Evolutionary conservation across 805 yeast genomes (phyloP).

Genomic region (Ascoidea asiatica): DNA sequence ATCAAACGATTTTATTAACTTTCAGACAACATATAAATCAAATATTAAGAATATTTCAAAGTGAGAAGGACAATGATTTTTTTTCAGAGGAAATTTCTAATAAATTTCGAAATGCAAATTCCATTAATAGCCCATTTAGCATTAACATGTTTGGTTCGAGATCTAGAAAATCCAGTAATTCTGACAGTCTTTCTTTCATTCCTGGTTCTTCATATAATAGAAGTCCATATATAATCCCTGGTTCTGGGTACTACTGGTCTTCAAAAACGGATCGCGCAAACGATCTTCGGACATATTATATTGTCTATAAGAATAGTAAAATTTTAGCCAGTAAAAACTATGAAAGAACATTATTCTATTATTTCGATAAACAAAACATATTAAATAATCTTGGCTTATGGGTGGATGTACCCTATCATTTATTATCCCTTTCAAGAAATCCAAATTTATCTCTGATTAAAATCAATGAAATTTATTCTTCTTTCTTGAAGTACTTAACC

Average conservation of each 20-base stretch:
- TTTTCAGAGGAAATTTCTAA: slow-evolving; percentile 22
- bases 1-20: slow-evolving; percentile 30
- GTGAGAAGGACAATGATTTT: slow-evolving; percentile 26
- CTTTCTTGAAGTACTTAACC: neutral
- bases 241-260: slow-evolving; percentile 1
- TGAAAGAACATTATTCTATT: neutral
- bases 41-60: slow-evolving; percentile 25
- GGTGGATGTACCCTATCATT: neutral
- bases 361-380: neutral
- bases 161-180: neutral
- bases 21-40: slow-evolving; percentile 32
- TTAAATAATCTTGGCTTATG: neutral
- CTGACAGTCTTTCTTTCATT: neutral
- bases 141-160: neutral
- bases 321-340: neutral
- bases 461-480: slow-evolving; percentile 1
- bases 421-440: neutral
- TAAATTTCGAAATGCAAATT: slow-evolving; percentile 4
- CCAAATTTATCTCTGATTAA: neutral
- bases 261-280: neutral
- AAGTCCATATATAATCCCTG: neutral
- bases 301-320: slow-evolving; percentile 1
- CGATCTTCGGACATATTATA: slow-evolving; percentile 1
- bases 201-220: neutral
- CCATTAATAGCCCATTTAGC: too few species aligned